Conservation (phyloP, 768 basidiomycete species). For the Naganishia vaughanmartiniae region DNA sequence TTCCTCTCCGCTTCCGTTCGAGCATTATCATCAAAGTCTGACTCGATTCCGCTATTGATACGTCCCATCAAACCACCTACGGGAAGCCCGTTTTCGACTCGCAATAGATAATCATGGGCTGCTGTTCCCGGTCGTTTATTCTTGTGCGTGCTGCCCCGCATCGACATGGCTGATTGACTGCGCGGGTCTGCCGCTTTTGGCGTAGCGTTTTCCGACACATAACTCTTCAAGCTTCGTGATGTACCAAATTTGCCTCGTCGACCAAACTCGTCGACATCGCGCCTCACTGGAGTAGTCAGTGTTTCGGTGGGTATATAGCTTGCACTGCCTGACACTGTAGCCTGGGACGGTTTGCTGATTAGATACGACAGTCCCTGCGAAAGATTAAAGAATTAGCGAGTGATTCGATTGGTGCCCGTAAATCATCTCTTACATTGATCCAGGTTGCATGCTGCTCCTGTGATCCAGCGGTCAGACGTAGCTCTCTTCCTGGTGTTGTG, state of each 20-base stretch:
- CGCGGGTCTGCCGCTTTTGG: slow-evolving; percentile 65
- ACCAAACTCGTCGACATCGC: slow-evolving; percentile 31
- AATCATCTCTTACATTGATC: slow-evolving; percentile 66
- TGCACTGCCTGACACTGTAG: slow-evolving; percentile 39
- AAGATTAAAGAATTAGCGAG: slow-evolving; percentile 30
- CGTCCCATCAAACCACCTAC: slow-evolving; percentile 44
- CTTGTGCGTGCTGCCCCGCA: slow-evolving; percentile 36
- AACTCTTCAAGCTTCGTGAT: slow-evolving; percentile 61
- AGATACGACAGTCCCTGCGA: slow-evolving; percentile 84
- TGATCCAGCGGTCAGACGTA: slow-evolving; percentile 96
- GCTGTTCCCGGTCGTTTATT: slow-evolving; percentile 81
- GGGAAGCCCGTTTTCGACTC: slow-evolving; percentile 48
- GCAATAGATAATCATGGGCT: slow-evolving; percentile 83
- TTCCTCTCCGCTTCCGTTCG: slow-evolving; percentile 62
- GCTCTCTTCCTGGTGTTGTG: slow-evolving; percentile 88
- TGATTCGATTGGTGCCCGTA: not conserved
- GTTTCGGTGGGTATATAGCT: slow-evolving; percentile 32
- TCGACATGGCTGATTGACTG: slow-evolving; percentile 76
- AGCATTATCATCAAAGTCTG: slow-evolving; percentile 58
- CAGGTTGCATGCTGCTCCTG: slow-evolving; percentile 97
- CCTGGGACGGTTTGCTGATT: slow-evolving; percentile 64
- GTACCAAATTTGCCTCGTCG: slow-evolving; percentile 62
- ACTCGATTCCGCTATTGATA: slow-evolving; percentile 55
- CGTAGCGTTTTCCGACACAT: slow-evolving; percentile 31
- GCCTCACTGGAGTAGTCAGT: slow-evolving; percentile 60